Evolutionary conservation across 768 basidiomycete species (phyloP), one percentile per base, ranked within the genome.

Genomic region (Cyathus striatus): DNA sequence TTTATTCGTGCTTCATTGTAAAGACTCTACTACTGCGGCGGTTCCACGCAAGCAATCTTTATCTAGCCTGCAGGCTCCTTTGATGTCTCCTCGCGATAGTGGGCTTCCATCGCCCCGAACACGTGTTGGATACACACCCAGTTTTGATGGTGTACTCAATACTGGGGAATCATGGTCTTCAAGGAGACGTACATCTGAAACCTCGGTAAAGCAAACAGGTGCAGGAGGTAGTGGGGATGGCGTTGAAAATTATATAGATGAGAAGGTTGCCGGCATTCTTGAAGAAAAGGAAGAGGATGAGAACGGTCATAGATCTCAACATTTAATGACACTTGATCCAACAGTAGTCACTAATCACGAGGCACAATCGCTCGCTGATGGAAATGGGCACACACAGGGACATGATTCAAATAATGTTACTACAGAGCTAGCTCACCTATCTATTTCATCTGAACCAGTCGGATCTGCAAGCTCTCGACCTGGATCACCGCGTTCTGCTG

Each of bases 91-190:
- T 27, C 81, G 85, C 38, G 85, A 86, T 39, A 56, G 58, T 10
- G 69, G 67, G 17, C 63, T 79, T 42, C 75, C 79, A 33, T 86
- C 86, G 25, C 84, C 87, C 50, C 82, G 87, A 41, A 71, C 70
- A 47, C 78, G 86, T 41, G 67, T 77, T 43, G 73, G 78, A 7
- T 73, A 73, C 51, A 66, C 73, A 17, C 66, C 78, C 42, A 75
- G 75, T 44, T 86, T 89, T 49, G 87, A 90, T 52, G 86, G 86
- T n/a, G 76, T 88, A 7, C 65, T 89, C 38, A 70, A 66, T 38
- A 69, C 66, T 39, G 81, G 79, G 37, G 86, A 89, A 41, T 76
- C 83, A 23, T 86, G 87, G 87, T 62, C 72, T 14, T 66, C 81
- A 10, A 71, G 80, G 50, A 73, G 81, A 52, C 78, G 83, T 26